phyloP scores from a whole-genome alignment of 2,329 filamentous ascomycete species.

The Pseudocercospora cruenta region DNA sequence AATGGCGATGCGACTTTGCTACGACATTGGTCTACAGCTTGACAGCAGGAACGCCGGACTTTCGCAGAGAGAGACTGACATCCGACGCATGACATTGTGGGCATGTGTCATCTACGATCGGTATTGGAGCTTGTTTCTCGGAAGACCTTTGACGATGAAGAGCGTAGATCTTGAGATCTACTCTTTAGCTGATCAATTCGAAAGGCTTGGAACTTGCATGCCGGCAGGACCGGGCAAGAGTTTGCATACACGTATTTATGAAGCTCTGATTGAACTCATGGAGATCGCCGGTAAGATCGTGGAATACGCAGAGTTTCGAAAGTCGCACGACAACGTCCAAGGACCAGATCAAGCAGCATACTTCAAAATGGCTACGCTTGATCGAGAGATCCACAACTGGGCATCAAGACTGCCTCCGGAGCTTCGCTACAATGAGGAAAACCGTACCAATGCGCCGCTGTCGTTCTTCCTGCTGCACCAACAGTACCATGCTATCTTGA shows the following conservation, averaged over 20 bases:
- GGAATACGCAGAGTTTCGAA: constrained; percentile 31
- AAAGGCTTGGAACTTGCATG: constrained; percentile 32
- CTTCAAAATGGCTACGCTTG: constrained; percentile 32
- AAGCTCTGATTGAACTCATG: constrained; percentile 34
- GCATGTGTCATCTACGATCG: constrained; percentile 35
- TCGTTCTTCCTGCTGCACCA: constrained; percentile 34
- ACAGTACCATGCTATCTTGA: constrained; percentile 32
- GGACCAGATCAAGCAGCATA: constrained; percentile 33
- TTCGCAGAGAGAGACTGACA: constrained; percentile 30
- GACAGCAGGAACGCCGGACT: constrained; percentile 32
- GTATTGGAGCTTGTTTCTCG: constrained; percentile 34
- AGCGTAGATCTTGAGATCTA: constrained; percentile 33
- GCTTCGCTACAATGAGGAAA: constrained; percentile 33
- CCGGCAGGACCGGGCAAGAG: constrained; percentile 28
- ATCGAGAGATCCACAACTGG: constrained; percentile 33
- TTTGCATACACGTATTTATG: constrained; percentile 33
- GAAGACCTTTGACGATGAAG: constrained; percentile 34
- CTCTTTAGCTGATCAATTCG: constrained; percentile 31
- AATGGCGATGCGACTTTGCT: constrained; percentile 34
- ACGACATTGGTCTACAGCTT: constrained; percentile 33
- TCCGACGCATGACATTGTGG: constrained; percentile 33
- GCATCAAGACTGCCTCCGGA: constrained; percentile 26
- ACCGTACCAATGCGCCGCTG: constrained; percentile 26
- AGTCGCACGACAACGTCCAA: constrained; percentile 16
- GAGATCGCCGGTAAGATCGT: constrained; percentile 35